Percentiles rank a stretch among this genome's conserved stretches.
phyloP scores from a whole-genome alignment of 139 green algal species.

The Zygnema circumcarinatum region DNA sequence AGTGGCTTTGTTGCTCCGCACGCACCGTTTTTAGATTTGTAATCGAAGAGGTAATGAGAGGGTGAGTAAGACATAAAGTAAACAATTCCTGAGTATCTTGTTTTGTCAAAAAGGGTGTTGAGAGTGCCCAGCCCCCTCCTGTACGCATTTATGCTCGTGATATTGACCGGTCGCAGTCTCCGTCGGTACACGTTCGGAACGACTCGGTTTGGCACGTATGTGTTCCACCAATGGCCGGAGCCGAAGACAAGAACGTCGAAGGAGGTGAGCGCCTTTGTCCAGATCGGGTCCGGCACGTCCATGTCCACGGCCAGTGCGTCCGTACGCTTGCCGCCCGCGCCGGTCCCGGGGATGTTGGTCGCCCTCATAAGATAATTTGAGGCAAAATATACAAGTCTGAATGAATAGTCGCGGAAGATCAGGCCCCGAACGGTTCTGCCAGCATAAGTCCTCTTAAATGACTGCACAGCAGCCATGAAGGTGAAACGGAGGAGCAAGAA shows the following conservation, averaged over 20 bases:
- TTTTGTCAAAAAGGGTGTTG: not conserved
- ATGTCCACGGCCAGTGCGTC: conserved; percentile 31
- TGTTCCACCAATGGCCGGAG: conserved; percentile 22
- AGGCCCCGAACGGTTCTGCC: conserved; percentile 3
- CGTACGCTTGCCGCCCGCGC: conserved; percentile 4
- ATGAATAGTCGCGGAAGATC: not conserved
- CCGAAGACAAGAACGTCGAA: conserved; percentile 30
- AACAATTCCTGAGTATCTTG: conserved; percentile 8
- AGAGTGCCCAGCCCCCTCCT: not conserved
- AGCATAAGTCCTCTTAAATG: not conserved
- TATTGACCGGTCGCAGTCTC: not conserved
- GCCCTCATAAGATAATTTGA: conserved; percentile 28
- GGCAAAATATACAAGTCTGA: not conserved
- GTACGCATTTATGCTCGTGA: conserved; percentile 15
- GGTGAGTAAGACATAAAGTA: conserved; percentile 34
- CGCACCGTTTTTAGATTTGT: not conserved
- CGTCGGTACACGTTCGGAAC: conserved; percentile 1
- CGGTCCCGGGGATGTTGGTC: not conserved
- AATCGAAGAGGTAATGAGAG: not conserved
- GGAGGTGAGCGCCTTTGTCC: not conserved
- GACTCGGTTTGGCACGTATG: not conserved
- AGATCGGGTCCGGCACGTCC: conserved; percentile 1
- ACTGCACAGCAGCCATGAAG: not conserved
- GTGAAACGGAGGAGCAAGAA: too few species aligned
- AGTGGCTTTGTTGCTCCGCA: conserved; percentile 2